Base-by-base conservation (phyloP, 2,329 filamentous ascomycete genomes). In the Fusarium hostae region DNA sequence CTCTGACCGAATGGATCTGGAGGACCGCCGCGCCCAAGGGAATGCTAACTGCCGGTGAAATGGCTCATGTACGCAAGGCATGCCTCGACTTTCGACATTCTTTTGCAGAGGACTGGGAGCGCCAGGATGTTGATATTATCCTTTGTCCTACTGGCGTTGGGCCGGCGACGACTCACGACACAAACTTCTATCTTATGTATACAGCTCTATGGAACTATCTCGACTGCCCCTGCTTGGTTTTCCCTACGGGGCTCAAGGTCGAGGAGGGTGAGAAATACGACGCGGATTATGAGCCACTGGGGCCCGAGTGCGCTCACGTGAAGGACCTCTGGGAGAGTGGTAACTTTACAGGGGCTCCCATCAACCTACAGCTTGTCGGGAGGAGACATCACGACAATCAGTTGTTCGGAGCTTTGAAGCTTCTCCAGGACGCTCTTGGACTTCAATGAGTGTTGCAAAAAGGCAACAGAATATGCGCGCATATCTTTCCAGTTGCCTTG, bases 111-210 rank as follows among this genome's bases (percentile, higher is more conserved):
- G 32, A 52, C 12, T 52, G 48, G 48, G 48, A 52, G 13, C 48
- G 22, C 2, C 48, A 52, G 18, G 48, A 52, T 52, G 32, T 52
- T 6, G 48, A 52, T 26, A 3, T 52, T 3, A 52, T 52, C 3
- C 48, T 52, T 39, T 52, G 32, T n/a, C 32, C 48, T 5, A 52
- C 48, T 39, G 22, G 48, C 2, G 48, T 39, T 4, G 48, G 48
- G 4, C 32, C 48, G 5, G 48, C 32, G 4, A 26, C 48, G 22
- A 52, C 48, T 39, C 48, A 52, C 2, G 48, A 52, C 9, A 52
- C 48, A 39, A 52, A 52, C 26, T 52, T 52, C 18, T 39, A 52
- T 52, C 22, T 52, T n/a, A 28, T 52, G 32, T 52, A 52, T 28
- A 52, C 48, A 12, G 48, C 48, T 39, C 13, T 52, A 2, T 52